phyloP scores from a whole-genome alignment of 371 early-diverging fungal genomes.

The Funneliformis caledonium region DNA sequence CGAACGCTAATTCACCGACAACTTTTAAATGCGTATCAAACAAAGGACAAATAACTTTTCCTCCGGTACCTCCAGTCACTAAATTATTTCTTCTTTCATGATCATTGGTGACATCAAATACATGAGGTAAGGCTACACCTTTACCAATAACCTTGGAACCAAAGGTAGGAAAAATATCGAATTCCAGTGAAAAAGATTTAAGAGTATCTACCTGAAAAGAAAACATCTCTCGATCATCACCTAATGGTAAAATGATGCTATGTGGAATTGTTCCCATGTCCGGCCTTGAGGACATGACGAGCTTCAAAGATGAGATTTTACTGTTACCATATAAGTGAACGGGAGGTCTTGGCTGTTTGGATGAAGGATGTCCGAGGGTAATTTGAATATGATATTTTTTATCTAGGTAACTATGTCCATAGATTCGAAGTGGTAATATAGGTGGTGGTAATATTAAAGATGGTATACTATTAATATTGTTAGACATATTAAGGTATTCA shows the following conservation, averaged over 20 bases:
- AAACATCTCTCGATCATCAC: conserved; percentile 77
- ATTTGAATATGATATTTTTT: conserved; percentile 83
- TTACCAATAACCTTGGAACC: conserved; percentile 93
- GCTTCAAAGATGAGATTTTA: conserved; percentile 65
- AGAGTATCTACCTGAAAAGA: conserved; percentile 83
- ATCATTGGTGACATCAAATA: conserved; percentile 53
- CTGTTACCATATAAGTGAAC: conserved; percentile 70
- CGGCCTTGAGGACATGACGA: conserved; percentile 73
- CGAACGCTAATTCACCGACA: conserved; percentile 88
- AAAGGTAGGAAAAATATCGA: conserved; percentile 93
- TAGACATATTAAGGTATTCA: conserved; percentile 39
- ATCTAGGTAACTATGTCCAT: conserved; percentile 94
- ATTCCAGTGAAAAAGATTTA: conserved; percentile 80
- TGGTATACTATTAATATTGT: conserved; percentile 76
- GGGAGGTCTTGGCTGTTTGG: conserved; percentile 50
- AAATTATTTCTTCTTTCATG: conserved; percentile 41
- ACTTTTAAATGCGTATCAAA: conserved; percentile 87
- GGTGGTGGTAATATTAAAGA: conserved; percentile 93
- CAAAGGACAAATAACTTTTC: conserved; percentile 68
- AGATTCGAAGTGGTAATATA: conserved; percentile 94
- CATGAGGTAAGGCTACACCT: conserved; percentile 77
- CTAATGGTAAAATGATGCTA: conserved; percentile 87
- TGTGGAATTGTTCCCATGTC: conserved; percentile 90
- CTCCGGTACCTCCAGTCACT: conserved; percentile 53
- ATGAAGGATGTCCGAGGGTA: conserved; percentile 53